A percentile compares a stretch with the other conserved stretches of the same genome.
Evolutionary conservation across 495 filamentous ascomycete genomes (phyloP).

Genomic region (Pyrenula aspistea): DNA sequence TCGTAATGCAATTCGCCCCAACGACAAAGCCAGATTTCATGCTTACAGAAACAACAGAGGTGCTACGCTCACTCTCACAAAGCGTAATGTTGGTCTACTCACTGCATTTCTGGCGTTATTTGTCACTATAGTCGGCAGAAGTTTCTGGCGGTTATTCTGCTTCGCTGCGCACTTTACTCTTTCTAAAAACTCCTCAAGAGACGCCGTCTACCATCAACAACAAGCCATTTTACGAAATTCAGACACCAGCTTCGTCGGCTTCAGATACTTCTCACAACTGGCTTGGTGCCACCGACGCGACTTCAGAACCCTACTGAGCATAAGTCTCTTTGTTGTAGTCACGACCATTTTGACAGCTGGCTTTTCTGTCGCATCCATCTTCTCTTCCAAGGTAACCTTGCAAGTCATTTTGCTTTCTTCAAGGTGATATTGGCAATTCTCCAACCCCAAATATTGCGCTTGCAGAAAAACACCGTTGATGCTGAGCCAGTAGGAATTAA

Average conservation of each 20-base stretch:
- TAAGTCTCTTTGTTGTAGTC: background rate
- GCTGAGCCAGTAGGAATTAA: too few relatives aligned
- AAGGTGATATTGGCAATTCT: too few relatives aligned
- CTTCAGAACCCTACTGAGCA: background rate
- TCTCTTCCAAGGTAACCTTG: slow-evolving; percentile 5
- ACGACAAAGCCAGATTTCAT: background rate
- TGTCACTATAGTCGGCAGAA: slow-evolving; percentile 4
- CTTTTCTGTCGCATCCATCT: slow-evolving; percentile 2
- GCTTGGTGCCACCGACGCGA: background rate
- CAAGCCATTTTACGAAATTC: slow-evolving; percentile 7
- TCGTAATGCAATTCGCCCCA: background rate
- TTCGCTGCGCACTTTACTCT: slow-evolving; percentile 1
- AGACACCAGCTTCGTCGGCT: background rate
- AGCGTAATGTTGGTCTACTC: slow-evolving; percentile 2
- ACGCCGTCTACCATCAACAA: background rate
- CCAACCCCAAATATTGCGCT: too few relatives aligned
- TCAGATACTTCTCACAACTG: background rate
- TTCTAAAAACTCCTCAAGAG: slow-evolving; percentile 2
- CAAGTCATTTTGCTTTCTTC: too few relatives aligned
- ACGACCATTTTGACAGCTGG: background rate
- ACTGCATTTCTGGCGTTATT: slow-evolving; percentile 11
- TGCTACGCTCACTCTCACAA: slow-evolving; percentile 8
- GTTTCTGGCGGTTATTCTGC: slow-evolving; percentile 10
- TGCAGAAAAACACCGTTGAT: too few relatives aligned
- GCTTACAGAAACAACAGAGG: background rate